A percentile compares a stretch with the other conserved stretches of the same genome.
Evolutionary conservation across 768 basidiomycete genomes (phyloP).

Genomic region (Lactifluus pinguis): DNA sequence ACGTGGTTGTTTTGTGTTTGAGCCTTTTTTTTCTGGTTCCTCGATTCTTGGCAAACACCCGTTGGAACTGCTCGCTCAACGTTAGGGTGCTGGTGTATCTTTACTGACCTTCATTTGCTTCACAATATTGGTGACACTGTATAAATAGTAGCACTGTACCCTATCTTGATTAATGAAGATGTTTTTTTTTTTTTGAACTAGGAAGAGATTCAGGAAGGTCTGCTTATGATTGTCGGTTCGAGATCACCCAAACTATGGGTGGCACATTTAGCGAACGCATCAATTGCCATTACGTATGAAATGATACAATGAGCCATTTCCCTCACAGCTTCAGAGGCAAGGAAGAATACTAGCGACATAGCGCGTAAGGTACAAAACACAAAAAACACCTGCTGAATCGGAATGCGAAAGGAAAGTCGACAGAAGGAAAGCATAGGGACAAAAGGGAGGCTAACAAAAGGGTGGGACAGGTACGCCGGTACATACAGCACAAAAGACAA

Average conservation of each 20-base stretch:
- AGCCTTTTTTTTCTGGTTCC: neutral
- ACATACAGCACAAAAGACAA: conserved; percentile 3
- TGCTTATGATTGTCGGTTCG: too few species aligned
- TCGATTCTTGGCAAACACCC: neutral
- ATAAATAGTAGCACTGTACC: conserved; percentile 10
- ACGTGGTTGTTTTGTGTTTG: neutral
- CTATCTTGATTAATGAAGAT: conserved; percentile 3
- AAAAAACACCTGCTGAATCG: neutral
- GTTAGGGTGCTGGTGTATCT: neutral
- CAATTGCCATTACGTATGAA: conserved; percentile 12
- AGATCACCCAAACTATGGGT: too few species aligned
- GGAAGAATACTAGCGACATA: neutral
- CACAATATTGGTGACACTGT: neutral
- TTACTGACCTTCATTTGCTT: neutral
- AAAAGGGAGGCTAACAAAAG: neutral
- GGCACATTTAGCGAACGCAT: neutral
- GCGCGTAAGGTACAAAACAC: conserved; percentile 10
- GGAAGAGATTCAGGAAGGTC: too few species aligned
- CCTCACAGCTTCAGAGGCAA: neutral
- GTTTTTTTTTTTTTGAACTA: neutral
- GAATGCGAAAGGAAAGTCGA: neutral
- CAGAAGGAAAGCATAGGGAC: conserved; percentile 3
- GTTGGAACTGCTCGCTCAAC: neutral
- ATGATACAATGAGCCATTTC: conserved; percentile 11
- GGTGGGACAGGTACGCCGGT: neutral